phyloP scores from a whole-genome alignment of 1,139 yeast species.

The Blastobotrys buckinghamii region DNA sequence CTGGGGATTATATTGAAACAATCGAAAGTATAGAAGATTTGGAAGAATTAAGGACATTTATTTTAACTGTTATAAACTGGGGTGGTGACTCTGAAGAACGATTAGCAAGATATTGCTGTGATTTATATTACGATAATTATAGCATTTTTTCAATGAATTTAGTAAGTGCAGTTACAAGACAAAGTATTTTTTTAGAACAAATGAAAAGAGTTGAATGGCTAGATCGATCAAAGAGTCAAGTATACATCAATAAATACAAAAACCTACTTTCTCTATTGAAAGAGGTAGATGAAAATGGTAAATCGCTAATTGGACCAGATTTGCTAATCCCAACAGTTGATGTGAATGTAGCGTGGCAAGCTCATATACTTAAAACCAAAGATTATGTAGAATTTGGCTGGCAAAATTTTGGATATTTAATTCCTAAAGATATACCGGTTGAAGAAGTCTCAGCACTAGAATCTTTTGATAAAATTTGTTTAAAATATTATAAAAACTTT shows the following conservation, averaged over 20 bases:
- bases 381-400: slow-evolving; percentile 30
- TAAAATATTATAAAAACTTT: slow-evolving; percentile 22
- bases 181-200: slow-evolving; percentile 33
- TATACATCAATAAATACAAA: slow-evolving; percentile 28
- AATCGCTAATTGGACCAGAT: slow-evolving; percentile 11
- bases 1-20: background rate
- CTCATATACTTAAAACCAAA: slow-evolving; percentile 34
- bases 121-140: slow-evolving; percentile 1
- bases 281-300: slow-evolving; percentile 15
- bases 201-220: slow-evolving; percentile 33
- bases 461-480: slow-evolving; percentile 26
- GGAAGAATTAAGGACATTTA: background rate
- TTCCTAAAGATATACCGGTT: slow-evolving; percentile 34
- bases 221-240: slow-evolving; percentile 21
- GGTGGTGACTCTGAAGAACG: background rate
- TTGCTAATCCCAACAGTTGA: slow-evolving; percentile 38
- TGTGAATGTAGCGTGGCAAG: slow-evolving; percentile 40
- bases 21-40: background rate
- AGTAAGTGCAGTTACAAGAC: slow-evolving; percentile 35
- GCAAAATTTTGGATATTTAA: slow-evolving; percentile 17
- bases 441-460: slow-evolving; percentile 24
- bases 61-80: background rate
- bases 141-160: slow-evolving; percentile 27
- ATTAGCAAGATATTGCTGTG: background rate
- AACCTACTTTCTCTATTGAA: slow-evolving; percentile 29